Base-by-base conservation (phyloP, 805 yeast species). In the Wickerhamomyces tratensis region DNA sequence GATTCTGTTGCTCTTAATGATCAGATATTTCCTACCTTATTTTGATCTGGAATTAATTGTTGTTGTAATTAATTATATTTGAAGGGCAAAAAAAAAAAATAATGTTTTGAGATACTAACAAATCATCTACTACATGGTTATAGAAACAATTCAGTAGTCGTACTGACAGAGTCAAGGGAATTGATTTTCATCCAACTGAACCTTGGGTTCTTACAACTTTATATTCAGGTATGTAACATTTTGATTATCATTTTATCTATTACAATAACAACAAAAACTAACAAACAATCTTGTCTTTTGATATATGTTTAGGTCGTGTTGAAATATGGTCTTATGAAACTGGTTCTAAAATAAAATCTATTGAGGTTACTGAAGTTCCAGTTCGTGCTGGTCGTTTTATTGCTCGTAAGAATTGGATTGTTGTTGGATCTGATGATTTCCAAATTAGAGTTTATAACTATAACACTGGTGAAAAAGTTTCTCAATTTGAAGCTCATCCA, bases 401-500 rank as follows among this genome's bases (percentile, higher is more conserved):
- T 59, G 93, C 98, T 20, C 79, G 98, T 57, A 93, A 91, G 69
- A 89, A 88, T 67, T 93, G 98, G 98, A 77, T 94, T 57, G 83
- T 89, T 45, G 88, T 88, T 36, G 99, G 98, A 29, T 77, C 94
- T 41, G 99, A 93, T 62, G 99, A 93, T 65, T 91, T 86, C 74
- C 91, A 85, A 59, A 69, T 93, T 45, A 79, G 98, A 57, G 94
- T 93, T 30, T 93, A 78, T 72, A 93, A 93, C 65, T 88, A 86
- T 70, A 87, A 87, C 65, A 93, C 98, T 15, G 89, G 95, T 44
- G 98, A 93, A 65, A 88, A 87, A 61, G 77, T 93, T 48, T 75
- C 86, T 35, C 98, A 89, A 65, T 93, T 91, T 58, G 98, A 93
- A 68, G 98, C 97, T 9, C 98, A 93, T 60, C 96, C 96, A 8